Evolutionary conservation across 768 basidiomycete species (phyloP), one percentile per base, ranked within the genome.

Genomic region (Lactarius indigo): DNA sequence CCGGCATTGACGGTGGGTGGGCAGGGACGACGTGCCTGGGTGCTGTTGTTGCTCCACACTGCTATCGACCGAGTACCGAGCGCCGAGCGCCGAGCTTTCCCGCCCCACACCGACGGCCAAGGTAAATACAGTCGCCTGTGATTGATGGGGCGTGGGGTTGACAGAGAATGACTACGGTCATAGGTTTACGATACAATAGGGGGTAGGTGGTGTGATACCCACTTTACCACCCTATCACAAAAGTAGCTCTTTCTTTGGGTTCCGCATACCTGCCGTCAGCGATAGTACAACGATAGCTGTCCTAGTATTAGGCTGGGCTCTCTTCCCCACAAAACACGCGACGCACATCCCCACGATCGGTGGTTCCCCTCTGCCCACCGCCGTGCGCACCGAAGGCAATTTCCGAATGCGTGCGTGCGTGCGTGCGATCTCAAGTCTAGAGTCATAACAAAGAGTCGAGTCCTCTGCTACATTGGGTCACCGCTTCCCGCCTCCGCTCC

Each of bases 231-330:
- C 23, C 37, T 39, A 47, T 47, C 59, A 50, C 31, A 61, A 50
- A 61, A 61, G 59, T 61, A 42, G 59, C 44, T 60, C 59, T 20
- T 20, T 33, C 30, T 47, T 31, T 47, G 28, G 17, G 28, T 39
- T 18, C 26, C 26, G 9, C 10, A 2, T 28, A 18, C 1, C 2
- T 20, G 30, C 30, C 26, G 18, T 60, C 12, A 28, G 35, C 35
- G 12, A 37, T 37, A 37, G 7, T 35, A 61, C 59, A 35, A 23
- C 30, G 41, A 60, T 9, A 47, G 30, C 20, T 5, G 30, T 44
- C 20, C 59, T 20, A 33, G 59, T 26, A 31, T n/a, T 52, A 17
- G 50, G 50, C n/a, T 23, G 13, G 50, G 26, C 5, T n/a, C 20
- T 20, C 26, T 15, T 10, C 28, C 54, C 54, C 54, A 17, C 54